phyloP scores from a whole-genome alignment of 768 basidiomycete species.

The Agrocybe praecox region DNA sequence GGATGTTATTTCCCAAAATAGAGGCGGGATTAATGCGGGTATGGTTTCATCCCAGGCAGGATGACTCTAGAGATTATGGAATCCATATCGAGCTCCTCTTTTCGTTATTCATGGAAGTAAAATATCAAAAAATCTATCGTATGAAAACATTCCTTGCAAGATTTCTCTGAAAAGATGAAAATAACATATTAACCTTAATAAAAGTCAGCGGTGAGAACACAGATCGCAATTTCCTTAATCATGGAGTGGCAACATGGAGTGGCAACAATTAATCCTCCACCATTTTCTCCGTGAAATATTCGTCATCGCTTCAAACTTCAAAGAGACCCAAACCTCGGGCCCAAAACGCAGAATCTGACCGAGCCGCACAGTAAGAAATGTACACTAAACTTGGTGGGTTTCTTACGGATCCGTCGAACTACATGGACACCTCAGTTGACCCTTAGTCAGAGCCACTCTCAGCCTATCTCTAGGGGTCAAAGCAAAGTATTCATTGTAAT shows the following conservation, averaged over 20 bases:
- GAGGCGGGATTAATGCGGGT: background rate
- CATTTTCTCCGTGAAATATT: background rate
- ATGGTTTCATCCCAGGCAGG: background rate
- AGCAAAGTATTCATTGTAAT: too few species aligned
- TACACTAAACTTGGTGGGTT: background rate
- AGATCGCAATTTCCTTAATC: background rate
- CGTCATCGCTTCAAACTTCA: background rate
- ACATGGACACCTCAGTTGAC: background rate
- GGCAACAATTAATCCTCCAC: background rate
- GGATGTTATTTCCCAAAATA: background rate
- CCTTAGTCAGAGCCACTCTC: too few species aligned
- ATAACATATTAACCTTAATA: too few species aligned
- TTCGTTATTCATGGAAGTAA: too few species aligned
- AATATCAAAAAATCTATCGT: too few species aligned
- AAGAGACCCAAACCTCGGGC: background rate
- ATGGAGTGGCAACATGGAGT: background rate
- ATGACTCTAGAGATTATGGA: too few species aligned
- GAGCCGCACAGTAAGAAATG: background rate
- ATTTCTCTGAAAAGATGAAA: too few species aligned
- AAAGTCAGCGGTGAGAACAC: background rate
- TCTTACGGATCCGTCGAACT: background rate
- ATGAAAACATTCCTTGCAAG: too few species aligned
- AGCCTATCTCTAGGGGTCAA: too few species aligned
- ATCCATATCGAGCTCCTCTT: too few species aligned
- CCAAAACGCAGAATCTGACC: background rate